phyloP scores from a whole-genome alignment of 2,329 filamentous ascomycete species.

The Zopfia rhizophila region DNA sequence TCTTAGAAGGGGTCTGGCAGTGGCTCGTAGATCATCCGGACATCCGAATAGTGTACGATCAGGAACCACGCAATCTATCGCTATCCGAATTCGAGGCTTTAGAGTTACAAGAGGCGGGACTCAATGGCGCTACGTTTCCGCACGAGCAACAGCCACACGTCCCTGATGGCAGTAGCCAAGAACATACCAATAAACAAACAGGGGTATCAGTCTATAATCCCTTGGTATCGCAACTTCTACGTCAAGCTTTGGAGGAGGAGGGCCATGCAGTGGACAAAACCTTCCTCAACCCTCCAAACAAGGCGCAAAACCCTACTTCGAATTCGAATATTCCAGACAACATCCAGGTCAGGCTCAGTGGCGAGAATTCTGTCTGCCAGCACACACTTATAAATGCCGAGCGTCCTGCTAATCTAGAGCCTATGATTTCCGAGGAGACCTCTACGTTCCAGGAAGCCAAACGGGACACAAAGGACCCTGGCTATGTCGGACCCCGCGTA shows the following conservation, averaged over 20 bases:
- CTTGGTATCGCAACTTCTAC: background rate
- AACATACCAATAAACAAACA: too few relatives aligned
- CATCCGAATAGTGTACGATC: constrained; percentile 62
- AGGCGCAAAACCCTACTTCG: too few relatives aligned
- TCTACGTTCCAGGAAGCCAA: too few relatives aligned
- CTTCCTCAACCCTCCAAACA: too few relatives aligned
- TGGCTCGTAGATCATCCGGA: constrained; percentile 68
- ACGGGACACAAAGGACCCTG: background rate
- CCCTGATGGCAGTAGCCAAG: background rate
- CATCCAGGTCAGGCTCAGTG: too few relatives aligned
- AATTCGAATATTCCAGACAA: background rate
- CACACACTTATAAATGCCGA: too few relatives aligned
- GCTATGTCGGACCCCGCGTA: background rate
- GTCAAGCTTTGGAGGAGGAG: constrained; percentile 1
- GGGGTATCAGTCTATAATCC: constrained; percentile 1
- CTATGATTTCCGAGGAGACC: too few relatives aligned
- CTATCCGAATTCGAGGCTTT: constrained; percentile 45
- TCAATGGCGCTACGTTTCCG: constrained; percentile 4
- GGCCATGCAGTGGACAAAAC: too few relatives aligned
- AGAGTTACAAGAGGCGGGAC: constrained; percentile 30
- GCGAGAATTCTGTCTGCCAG: too few relatives aligned
- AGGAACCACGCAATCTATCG: constrained; percentile 43
- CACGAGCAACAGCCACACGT: background rate
- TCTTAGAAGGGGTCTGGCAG: constrained; percentile 66
- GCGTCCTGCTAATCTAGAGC: too few relatives aligned